These are phyloP conservation scores for Claviceps purpurea DNA, from an alignment of 2,329 filamentous ascomycete species.

Conservation along the genomic window DNA sequence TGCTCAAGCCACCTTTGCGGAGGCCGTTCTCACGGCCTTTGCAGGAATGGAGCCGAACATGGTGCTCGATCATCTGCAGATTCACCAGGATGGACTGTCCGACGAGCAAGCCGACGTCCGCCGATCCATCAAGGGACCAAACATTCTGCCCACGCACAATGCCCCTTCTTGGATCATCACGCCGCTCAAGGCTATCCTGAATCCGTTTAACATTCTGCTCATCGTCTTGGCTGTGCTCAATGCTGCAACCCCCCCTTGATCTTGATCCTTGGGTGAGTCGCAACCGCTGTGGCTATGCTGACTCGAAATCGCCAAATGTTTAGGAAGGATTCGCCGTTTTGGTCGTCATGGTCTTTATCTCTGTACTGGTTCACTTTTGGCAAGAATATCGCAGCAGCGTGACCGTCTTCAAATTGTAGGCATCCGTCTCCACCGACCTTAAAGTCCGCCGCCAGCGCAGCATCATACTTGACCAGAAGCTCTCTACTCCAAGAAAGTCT, in stretches of 20 bases:
- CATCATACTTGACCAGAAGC: background rate
- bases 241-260: constrained; percentile 9
- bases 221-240: constrained; percentile 14
- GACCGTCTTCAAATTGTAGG: constrained; percentile 13
- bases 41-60: constrained; percentile 9
- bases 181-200: constrained; percentile 13
- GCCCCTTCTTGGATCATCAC: constrained; percentile 15
- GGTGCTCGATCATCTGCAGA: constrained; percentile 11
- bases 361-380: constrained; percentile 16
- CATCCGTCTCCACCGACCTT: constrained; percentile 12
- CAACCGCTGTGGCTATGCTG: background rate
- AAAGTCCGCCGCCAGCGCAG: constrained; percentile 9
- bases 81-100: constrained; percentile 11
- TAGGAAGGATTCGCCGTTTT: constrained; percentile 12
- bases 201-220: constrained; percentile 15
- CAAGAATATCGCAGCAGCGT: constrained; percentile 16
- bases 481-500: background rate
- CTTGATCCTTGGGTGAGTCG: constrained; percentile 4
- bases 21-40: constrained; percentile 11
- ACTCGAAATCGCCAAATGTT: background rate
- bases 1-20: constrained; percentile 7
- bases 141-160: constrained; percentile 13
- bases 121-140: constrained; percentile 11
- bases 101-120: constrained; percentile 11
- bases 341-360: constrained; percentile 14